Conservation (phyloP, 305 asterid genomes). For the Fraxinus velutina region DNA sequence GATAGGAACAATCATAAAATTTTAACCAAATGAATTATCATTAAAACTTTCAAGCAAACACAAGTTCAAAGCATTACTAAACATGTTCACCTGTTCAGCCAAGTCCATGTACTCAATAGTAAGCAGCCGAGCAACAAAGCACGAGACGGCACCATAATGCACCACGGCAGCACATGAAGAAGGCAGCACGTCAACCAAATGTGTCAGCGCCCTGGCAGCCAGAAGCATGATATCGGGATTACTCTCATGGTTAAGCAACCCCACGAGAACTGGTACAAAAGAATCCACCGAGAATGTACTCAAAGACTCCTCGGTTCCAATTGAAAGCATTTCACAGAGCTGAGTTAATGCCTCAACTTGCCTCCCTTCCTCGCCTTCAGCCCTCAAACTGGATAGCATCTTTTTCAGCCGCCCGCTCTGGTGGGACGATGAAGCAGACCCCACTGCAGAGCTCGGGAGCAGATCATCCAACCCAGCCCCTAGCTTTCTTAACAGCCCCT, state of each 20-base stretch:
- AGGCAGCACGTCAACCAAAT: conserved; percentile 93
- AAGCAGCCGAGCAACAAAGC: conserved; percentile 88
- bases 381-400: conserved; percentile 86
- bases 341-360: conserved; percentile 95
- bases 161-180: conserved; percentile 97
- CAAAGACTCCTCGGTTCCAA: conserved; percentile 92
- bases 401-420: conserved; percentile 84
- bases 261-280: conserved; percentile 94
- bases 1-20: not conserved
- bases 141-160: conserved; percentile 94
- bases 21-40: not conserved
- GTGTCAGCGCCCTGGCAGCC: conserved; percentile 95
- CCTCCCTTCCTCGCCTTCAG: conserved; percentile 98
- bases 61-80: not conserved
- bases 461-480: conserved; percentile 97
- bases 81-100: conserved; percentile 83
- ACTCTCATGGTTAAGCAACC: conserved; percentile 80
- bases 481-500: conserved; percentile 79
- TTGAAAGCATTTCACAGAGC: conserved; percentile 91
- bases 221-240: conserved; percentile 95
- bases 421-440: conserved; percentile 76
- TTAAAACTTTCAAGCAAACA: conserved; percentile 2
- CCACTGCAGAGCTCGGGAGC: conserved; percentile 85
- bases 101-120: conserved; percentile 98
- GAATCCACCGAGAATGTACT: conserved; percentile 94